phyloP scores from a whole-genome alignment of 345 rosid species.

The Eucalyptus pauciflora region DNA sequence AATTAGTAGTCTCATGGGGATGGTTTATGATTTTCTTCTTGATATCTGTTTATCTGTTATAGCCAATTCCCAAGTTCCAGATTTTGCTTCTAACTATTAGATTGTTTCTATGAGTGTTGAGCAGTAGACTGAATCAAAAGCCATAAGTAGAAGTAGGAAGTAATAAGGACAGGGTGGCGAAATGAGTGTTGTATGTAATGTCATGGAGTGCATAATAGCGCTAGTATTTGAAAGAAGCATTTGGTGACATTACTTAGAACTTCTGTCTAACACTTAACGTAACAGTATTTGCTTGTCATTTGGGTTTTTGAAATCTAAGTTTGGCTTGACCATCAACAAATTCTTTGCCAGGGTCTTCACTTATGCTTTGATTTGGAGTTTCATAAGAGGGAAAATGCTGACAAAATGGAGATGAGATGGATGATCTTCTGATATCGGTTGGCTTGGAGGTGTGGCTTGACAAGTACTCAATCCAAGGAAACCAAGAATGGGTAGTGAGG shows the following conservation, averaged over 20 bases:
- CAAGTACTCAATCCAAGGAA: slow-evolving; percentile 64
- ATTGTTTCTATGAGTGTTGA: background rate
- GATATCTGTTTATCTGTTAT: background rate
- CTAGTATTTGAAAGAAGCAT: background rate
- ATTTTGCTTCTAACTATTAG: background rate
- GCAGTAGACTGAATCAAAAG: background rate
- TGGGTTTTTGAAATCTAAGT: background rate
- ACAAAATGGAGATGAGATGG: slow-evolving; percentile 83
- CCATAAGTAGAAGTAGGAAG: background rate
- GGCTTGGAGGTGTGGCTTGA: slow-evolving; percentile 49
- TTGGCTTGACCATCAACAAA: background rate
- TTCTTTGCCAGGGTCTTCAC: slow-evolving; percentile 60
- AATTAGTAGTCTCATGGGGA: background rate
- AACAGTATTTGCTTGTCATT: background rate
- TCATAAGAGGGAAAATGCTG: slow-evolving; percentile 43
- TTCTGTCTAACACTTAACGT: background rate
- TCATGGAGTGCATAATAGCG: background rate
- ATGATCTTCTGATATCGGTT: slow-evolving; percentile 68
- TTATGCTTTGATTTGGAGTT: slow-evolving; percentile 93
- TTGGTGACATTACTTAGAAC: background rate
- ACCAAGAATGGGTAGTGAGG: slow-evolving; percentile 74
- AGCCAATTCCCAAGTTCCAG: background rate
- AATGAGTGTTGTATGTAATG: background rate
- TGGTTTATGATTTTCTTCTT: background rate
- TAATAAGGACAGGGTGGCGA: background rate